Evolutionary conservation across 2,329 filamentous ascomycete species (phyloP), one percentile per base, ranked within the genome.

Genomic region (Emydomyces testavorans): DNA sequence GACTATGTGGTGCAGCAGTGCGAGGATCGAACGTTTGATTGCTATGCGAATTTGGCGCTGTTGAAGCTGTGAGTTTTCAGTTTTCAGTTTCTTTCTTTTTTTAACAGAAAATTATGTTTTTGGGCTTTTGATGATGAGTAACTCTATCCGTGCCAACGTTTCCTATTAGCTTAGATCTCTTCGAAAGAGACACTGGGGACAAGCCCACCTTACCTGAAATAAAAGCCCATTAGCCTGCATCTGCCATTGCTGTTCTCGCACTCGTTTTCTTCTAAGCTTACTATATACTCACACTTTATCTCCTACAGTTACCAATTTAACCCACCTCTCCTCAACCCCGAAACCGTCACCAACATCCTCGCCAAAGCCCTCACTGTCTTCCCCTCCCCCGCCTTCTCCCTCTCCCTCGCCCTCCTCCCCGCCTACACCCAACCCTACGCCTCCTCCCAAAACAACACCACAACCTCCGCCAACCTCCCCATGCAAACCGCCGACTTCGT

Each of bases 291-390:
- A 20, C 15, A 24, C 13, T 15, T 28, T 28, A 37, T 26, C 7
- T 53, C n/a, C n/a, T n/a, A n/a, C 50, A 98, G 92, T 56, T 98
- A 98, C 78, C 93, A 98, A 74, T 94, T 98, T 74, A 98, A 98
- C 79, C 92, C 92, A 45, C 89, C 96, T 75, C 86, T 94, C 60
- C 82, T 89, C 65, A 90, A 92, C 74, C 85, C 94, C 64, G 92
- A 98, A 71, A 87, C 90, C 63, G 88, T 92, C 69, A 96, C 92
- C 76, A 96, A 96, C 78, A 85, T 96, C 72, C 87, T 98, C 67
- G 89, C 94, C 75, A 98, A 96, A 77, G 79, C 89, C 57, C 82
- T 98, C 65, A 94, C 90, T 58, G 85, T 94, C 72, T 98, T 98
- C 76, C 92, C 92, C 55, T 89, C 85, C 16, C 81, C 92, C 37